Base-by-base conservation (phyloP, 208 protist genomes). In the Crithidia brevicula region DNA sequence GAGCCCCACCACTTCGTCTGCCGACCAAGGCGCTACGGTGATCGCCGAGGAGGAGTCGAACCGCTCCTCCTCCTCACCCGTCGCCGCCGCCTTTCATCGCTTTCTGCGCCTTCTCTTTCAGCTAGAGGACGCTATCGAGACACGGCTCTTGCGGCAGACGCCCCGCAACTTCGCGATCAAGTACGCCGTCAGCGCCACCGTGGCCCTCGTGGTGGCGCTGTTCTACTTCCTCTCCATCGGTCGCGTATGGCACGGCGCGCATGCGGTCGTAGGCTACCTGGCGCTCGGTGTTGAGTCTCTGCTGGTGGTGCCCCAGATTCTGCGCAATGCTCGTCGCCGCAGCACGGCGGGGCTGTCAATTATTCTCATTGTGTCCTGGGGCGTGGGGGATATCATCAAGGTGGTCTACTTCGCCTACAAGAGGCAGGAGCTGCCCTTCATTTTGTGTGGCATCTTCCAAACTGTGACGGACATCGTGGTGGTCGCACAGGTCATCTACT, bases 291-390 rank as follows among this genome's bases (percentile, higher is more conserved):
- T 92, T 22, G 88, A 96, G 62, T 72, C 88, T 15, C 59, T 83
- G 40, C 67, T 96, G 20, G 77, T 92, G 25, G 2, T 90, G 10
- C 91, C 91, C 30, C 91, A 96, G 63, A 89, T 94, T 36, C 57
- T 94, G n/a, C 78, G 70, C 15, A 94, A 96, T 62, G 62, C 80
- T 9, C 75, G 85, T n/a, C 74, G 85, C 18, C 52, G 69, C 36
- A 88, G 74, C 51, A 94, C 88, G 2, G 59, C 86, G 40, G 91
- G 91, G 3, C 69, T 96, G 7, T 78, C 76, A 11, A 60, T 81
- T 30, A 15, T 92, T 13, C 73, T 96, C 25, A 73, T 94, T 28
- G 30, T 91, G 28, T 83, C 81, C 38, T 96, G 91, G 91, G 67
- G 84, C 13, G 36, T 67, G 18, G 91, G 91, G 0, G 91, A 96